These are phyloP conservation scores for Albophoma yamanashiensis DNA, from an alignment of 2,329 filamentous ascomycete species.

Conservation along the genomic window DNA sequence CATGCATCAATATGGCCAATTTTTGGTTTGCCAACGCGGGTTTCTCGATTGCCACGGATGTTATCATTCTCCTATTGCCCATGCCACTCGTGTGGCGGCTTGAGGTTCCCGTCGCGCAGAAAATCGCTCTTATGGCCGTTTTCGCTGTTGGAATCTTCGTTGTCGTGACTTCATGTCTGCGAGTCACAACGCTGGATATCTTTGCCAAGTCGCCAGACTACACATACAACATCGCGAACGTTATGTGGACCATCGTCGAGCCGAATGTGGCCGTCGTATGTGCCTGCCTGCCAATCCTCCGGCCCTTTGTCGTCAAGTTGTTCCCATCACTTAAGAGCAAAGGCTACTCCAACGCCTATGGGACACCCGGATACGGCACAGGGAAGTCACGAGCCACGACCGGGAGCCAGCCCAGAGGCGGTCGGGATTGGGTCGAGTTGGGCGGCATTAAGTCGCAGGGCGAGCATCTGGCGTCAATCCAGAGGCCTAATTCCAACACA, in stretches of 20 bases:
- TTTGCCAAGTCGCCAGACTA: slow-evolving; percentile 15
- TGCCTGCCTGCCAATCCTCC: slow-evolving; percentile 26
- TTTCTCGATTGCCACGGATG: slow-evolving; percentile 33
- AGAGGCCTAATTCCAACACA: slow-evolving; percentile 9
- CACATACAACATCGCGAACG: slow-evolving; percentile 21
- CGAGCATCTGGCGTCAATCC: slow-evolving; percentile 8
- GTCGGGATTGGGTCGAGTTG: slow-evolving; percentile 12
- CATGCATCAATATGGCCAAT: slow-evolving; percentile 29
- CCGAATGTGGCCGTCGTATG: slow-evolving; percentile 27
- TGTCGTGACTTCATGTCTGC: slow-evolving; percentile 18
- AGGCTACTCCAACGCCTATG: slow-evolving; percentile 10
- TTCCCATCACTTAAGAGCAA: slow-evolving; percentile 12
- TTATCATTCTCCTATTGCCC: slow-evolving; percentile 32
- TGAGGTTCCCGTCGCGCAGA: slow-evolving; percentile 26
- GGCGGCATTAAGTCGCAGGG: slow-evolving; percentile 8
- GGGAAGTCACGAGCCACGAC: slow-evolving; percentile 6
- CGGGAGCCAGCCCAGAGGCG: slow-evolving; percentile 7
- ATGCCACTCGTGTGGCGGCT: slow-evolving; percentile 31
- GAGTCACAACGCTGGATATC: slow-evolving; percentile 18
- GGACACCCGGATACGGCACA: slow-evolving; percentile 6
- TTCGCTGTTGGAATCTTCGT: slow-evolving; percentile 27
- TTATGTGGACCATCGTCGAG: slow-evolving; percentile 27
- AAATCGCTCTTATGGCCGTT: slow-evolving; percentile 22
- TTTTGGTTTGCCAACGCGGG: slow-evolving; percentile 37
- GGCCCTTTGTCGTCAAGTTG: slow-evolving; percentile 17